phyloP scores from a whole-genome alignment of 140 eudicot species.

The Senecio squalidus region DNA sequence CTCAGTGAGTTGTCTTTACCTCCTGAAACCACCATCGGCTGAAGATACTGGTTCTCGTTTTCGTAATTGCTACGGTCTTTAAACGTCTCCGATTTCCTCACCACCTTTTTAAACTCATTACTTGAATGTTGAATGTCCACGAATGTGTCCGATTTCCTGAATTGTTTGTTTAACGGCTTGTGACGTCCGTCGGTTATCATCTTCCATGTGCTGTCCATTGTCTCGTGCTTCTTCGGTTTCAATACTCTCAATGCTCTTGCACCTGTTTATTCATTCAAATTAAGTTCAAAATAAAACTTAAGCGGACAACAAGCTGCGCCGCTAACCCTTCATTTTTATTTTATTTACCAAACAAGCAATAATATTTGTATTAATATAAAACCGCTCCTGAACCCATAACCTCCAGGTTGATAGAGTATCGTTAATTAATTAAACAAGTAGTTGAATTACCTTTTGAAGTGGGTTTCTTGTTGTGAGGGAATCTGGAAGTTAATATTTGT shows the following conservation, averaged over 20 bases:
- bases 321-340: too few species aligned
- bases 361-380: too few species aligned
- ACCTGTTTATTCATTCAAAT: too few species aligned
- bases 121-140: constrained; percentile 34
- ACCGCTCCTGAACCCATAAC: too few species aligned
- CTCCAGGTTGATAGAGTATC: too few species aligned
- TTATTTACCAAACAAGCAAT: background rate
- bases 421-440: too few species aligned
- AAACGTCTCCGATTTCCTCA: constrained; percentile 59
- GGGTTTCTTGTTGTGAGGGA: too few species aligned
- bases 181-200: constrained; percentile 79
- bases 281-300: too few species aligned
- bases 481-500: too few species aligned
- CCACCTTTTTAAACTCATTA: constrained; percentile 15
- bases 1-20: constrained; percentile 65
- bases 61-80: constrained; percentile 43
- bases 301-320: too few species aligned
- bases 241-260: constrained; percentile 51
- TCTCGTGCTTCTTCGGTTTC: constrained; percentile 65
- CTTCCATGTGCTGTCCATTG: constrained; percentile 87
- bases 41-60: constrained; percentile 19
- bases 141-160: constrained; percentile 55
- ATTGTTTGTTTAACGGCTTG: constrained; percentile 68
- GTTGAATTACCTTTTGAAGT: too few species aligned
- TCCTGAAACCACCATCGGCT: too few species aligned